These are phyloP conservation scores for Ligustrum vulgare DNA, from an alignment of 257 asterid species.

Conservation along the genomic window DNA sequence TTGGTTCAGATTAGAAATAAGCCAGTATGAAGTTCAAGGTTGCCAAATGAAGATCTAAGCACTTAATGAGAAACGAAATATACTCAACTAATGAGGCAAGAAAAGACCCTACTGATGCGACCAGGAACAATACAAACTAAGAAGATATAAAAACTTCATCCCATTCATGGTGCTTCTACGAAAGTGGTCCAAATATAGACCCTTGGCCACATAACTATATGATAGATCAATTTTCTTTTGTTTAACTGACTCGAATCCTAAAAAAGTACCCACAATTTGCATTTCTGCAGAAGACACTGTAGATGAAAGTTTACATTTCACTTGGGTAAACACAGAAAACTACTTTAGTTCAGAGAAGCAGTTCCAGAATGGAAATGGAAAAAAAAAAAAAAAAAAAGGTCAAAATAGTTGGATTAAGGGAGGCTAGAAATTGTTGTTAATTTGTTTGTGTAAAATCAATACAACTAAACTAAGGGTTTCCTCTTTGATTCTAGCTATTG, in stretches of 20 bases:
- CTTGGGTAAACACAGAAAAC: neutral
- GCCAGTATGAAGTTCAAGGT: conserved; percentile 15
- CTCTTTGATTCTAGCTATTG: neutral
- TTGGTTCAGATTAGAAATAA: conserved; percentile 16
- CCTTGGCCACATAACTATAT: neutral
- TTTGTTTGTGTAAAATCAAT: neutral
- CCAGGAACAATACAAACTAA: conserved; percentile 17
- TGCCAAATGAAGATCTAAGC: neutral
- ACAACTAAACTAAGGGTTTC: conserved; percentile 1
- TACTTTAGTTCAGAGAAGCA: neutral
- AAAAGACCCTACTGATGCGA: neutral
- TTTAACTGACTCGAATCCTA: neutral
- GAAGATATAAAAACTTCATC: conserved; percentile 6
- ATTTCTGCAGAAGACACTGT: neutral
- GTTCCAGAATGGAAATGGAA: conserved; percentile 2
- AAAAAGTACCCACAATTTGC: neutral
- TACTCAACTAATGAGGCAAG: conserved; percentile 2
- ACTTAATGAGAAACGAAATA: conserved; percentile 8
- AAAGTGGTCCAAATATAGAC: neutral
- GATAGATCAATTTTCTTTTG: conserved; percentile 7
- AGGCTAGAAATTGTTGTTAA: no score
- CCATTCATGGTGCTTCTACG: conserved; percentile 5
- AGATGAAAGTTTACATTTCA: neutral
- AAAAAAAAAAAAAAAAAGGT: no score
- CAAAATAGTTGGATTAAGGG: neutral